Evolutionary conservation across 176 grass and related monocot species (phyloP), one percentile per base, ranked within the genome.

Genomic region (bread wheat (Triticum aestivum)): DNA sequence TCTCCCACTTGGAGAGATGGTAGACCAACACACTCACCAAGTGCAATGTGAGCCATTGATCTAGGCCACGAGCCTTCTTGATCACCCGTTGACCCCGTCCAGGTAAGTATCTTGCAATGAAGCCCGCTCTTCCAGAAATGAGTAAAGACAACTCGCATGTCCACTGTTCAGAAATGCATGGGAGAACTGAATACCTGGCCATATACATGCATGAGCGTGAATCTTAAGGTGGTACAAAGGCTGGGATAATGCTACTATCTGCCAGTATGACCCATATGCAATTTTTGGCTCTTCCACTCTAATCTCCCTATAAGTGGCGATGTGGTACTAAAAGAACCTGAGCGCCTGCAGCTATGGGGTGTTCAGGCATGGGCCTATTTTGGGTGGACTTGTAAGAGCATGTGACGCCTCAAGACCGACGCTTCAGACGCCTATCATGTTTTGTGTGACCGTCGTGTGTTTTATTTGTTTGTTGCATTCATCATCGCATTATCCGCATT

Each of bases 1-100:
- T 91, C 84, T 90, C 66, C 66, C 24, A 44, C 65, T 90, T 86
- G 34, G 3, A 66, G 42, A 90, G 89, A 90, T 83, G 74, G 66
- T 79, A 87, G 20, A 8, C 84, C 56, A 79, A 73, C 88, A 3
- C 79, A 8, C 2, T 30, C 58, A 73, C 32, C 0, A 58, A 3
- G 69, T 82, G 79, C 69, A 82, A 82, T 44, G 37, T 73, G 69
- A 73, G 11, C 11, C 21, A 73, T 45, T 45, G 38, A 73, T 45
- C 70, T 73, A 75, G 73, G 24, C 44, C 24, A 75, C 44, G 8
- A 10, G 4, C 14, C 3, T 75, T 52, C 44, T 75, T 75, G 73
- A 52, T 51, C 8, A 2, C 3, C 24, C 8, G 44, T 52, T 9
- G 14, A 51, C 73, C 73, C 44, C 44, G 0, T 75, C 73, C 73